Evolutionary conservation across 2,329 filamentous ascomycete genomes (phyloP).

Genomic region (Trichophaea hybrida): DNA sequence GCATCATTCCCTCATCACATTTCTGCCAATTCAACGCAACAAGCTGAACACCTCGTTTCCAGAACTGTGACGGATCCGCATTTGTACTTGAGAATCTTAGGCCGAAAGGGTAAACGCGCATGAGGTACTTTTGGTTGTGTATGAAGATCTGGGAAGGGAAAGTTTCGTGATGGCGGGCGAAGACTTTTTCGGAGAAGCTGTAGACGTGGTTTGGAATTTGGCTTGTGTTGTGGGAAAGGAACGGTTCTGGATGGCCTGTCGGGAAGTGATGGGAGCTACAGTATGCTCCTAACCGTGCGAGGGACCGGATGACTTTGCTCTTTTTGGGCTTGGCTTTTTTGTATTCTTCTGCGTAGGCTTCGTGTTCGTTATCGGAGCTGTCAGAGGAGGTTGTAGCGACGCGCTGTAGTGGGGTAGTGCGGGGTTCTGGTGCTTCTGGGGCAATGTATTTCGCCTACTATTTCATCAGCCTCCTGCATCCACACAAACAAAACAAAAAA

Average conservation of each 20-base stretch:
- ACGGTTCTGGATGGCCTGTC: constrained; percentile 5
- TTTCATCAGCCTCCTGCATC: not conserved
- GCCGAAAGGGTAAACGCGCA: constrained; percentile 53
- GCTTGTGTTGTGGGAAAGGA: constrained; percentile 27
- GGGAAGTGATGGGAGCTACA: constrained; percentile 25
- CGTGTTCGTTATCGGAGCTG: constrained; percentile 16
- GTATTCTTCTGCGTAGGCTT: constrained; percentile 8
- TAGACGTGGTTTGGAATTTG: constrained; percentile 48
- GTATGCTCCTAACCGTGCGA: constrained; percentile 26
- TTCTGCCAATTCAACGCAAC: constrained; percentile 56
- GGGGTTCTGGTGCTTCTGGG: not conserved
- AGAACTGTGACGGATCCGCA: constrained; percentile 48
- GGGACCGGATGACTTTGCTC: constrained; percentile 23
- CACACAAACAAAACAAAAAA: not conserved
- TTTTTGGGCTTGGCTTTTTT: constrained; percentile 22
- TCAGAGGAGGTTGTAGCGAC: constrained; percentile 2
- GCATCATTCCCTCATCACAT: constrained; percentile 52
- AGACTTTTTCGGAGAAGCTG: constrained; percentile 46
- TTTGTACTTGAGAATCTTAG: constrained; percentile 50
- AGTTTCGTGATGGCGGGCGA: constrained; percentile 42
- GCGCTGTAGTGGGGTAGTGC: not conserved
- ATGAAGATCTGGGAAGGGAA: constrained; percentile 40
- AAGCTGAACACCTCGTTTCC: constrained; percentile 50
- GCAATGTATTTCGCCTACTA: constrained; percentile 25
- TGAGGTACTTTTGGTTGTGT: constrained; percentile 48